These are phyloP conservation scores for Cordyceps pruinosa DNA, from an alignment of 2,329 filamentous ascomycete species.

Conservation along the genomic window DNA sequence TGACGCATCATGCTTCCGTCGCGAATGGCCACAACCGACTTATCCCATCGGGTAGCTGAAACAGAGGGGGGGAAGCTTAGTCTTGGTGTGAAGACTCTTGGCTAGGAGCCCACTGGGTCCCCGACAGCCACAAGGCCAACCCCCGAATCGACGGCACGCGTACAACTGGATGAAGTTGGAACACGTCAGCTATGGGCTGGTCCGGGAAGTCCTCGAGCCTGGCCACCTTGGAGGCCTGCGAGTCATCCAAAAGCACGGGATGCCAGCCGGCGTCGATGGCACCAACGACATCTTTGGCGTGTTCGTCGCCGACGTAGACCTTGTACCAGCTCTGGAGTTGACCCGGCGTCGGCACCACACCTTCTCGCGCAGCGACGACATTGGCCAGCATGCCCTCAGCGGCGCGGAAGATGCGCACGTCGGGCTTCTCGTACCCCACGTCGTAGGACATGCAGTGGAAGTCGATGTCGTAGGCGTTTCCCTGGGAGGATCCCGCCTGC, in stretches of 20 bases:
- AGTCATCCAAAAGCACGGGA: constrained; percentile 18
- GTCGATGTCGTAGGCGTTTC: constrained; percentile 33
- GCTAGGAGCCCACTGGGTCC: not conserved
- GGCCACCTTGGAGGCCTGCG: not conserved
- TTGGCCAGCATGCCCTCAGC: constrained; percentile 38
- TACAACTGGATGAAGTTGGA: constrained; percentile 12
- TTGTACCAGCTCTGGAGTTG: constrained; percentile 28
- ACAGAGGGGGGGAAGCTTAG: not conserved
- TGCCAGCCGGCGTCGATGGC: constrained; percentile 27
- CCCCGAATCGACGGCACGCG: constrained; percentile 16
- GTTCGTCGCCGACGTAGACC: constrained; percentile 49
- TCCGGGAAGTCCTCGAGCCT: constrained; percentile 12
- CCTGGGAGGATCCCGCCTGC: too few species aligned
- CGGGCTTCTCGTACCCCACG: constrained; percentile 53
- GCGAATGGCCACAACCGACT: not conserved
- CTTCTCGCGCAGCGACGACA: constrained; percentile 20
- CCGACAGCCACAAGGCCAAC: constrained; percentile 2
- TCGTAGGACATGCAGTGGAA: constrained; percentile 59
- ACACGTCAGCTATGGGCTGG: constrained; percentile 12
- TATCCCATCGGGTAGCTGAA: not conserved
- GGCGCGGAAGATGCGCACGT: constrained; percentile 46
- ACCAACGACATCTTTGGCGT: constrained; percentile 43
- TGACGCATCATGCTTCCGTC: not conserved
- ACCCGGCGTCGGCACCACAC: constrained; percentile 10
- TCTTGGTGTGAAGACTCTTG: not conserved